These are phyloP conservation scores for Amylocarpus encephaloides DNA, from an alignment of 2,329 filamentous ascomycete species.

Conservation along the genomic window DNA sequence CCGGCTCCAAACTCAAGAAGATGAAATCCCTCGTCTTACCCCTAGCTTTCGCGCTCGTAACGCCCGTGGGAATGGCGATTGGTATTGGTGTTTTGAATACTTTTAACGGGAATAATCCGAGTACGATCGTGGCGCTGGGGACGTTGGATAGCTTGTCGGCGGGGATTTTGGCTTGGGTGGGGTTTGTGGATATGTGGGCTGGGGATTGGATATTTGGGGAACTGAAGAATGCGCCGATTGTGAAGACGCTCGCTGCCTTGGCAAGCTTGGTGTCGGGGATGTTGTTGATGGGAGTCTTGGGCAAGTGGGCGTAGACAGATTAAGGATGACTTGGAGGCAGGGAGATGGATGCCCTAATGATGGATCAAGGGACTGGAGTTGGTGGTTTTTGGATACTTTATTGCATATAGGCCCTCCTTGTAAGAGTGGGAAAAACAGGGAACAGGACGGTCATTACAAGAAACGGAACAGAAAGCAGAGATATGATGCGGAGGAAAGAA, in stretches of 20 bases:
- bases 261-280: slow-evolving; percentile 54
- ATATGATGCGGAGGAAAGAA: no score
- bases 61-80: slow-evolving; percentile 74
- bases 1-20: background rate
- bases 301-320: slow-evolving; percentile 57
- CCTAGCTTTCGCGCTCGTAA: slow-evolving; percentile 52
- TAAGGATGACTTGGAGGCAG: background rate
- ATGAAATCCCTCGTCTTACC: slow-evolving; percentile 16
- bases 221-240: slow-evolving; percentile 34
- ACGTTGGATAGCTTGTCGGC: slow-evolving; percentile 68
- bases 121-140: slow-evolving; percentile 64
- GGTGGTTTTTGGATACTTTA: no score
- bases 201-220: slow-evolving; percentile 64
- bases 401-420: no score
- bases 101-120: slow-evolving; percentile 68
- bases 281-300: slow-evolving; percentile 64
- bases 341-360: no score
- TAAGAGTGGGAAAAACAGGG: no score
- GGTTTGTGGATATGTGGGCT: slow-evolving; percentile 74
- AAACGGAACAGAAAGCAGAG: no score
- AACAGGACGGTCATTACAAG: no score
- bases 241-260: slow-evolving; percentile 45
- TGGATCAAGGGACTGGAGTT: no score
- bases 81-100: slow-evolving; percentile 63
- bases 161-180: slow-evolving; percentile 74